Evolutionary conservation across 2,329 filamentous ascomycete genomes (phyloP), one percentile per base, ranked within the genome.

Genomic region (Aspergillus tubingensis): DNA sequence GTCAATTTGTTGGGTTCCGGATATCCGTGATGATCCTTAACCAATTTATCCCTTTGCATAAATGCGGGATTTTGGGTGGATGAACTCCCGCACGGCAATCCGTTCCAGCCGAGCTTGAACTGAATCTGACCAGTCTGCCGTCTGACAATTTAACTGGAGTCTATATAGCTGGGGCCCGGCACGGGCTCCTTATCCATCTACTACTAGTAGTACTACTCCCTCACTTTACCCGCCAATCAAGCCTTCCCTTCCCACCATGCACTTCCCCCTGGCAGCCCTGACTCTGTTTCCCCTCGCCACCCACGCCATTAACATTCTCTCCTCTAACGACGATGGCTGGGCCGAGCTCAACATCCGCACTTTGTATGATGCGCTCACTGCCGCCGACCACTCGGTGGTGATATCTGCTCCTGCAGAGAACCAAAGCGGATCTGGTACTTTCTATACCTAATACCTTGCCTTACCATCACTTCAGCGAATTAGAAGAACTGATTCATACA

Each of bases 261-360:
- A 62, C n/a, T 51, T 69, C 30, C 58, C 64, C 5, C 53, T 72
- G 7, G 56, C 62, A 11, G 32, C 11, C 10, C 59, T 69, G 3
- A 44, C 61, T 0, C 60, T 69, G 8, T 64, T 74, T 8, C 67
- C 67, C 17, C 60, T 71, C 17, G 41, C 63, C 8, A 65, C 65
- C 8, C 66, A 67, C 25, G 74, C 72, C 57, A 70, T 82, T 49
- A 85, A 86, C 65, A 85, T 88, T 68, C 70, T 91, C 57, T 85
- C 88, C 59, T 83, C 83, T 65, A 91, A 91, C 73, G 88, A 91
- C 65, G 89, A 91, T 70, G 88, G 89, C 36, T 91, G 89, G 89
- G 87, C 88, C 5, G 88, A 90, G 76, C 82, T 82, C 43, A 89
- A 91, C 68, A 76, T 88, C 53, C 83, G 88, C 15, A 80, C 81